Percentiles rank a stretch among this genome's conserved stretches.
Evolutionary conservation across 345 rosid species (phyloP).

Genomic region (Geranium brycei): DNA sequence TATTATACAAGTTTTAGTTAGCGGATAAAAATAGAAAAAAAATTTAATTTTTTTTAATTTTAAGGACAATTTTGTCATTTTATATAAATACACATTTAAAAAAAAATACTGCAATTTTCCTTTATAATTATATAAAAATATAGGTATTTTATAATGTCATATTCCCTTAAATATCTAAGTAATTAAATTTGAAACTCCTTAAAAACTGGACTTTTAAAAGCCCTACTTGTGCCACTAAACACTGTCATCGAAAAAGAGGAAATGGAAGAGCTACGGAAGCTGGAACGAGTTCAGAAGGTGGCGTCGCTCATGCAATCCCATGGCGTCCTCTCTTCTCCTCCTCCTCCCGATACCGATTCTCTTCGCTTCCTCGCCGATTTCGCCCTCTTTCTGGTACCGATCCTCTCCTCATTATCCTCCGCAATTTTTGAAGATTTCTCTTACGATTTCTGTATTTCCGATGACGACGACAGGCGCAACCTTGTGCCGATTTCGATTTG

Average conservation of each 20-base stretch:
- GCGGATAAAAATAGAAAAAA: too few species aligned
- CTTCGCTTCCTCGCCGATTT: conserved; percentile 56
- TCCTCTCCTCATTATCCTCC: neutral
- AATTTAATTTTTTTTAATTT: too few species aligned
- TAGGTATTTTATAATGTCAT: too few species aligned
- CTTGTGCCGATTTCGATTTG: conserved; percentile 48
- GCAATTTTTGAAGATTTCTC: neutral
- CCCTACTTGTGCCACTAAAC: too few species aligned
- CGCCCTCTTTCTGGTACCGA: conserved; percentile 46
- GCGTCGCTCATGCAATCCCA: conserved; percentile 30
- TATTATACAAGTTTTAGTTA: too few species aligned
- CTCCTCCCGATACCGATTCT: conserved; percentile 25
- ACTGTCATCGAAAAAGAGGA: neutral
- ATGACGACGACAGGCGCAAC: conserved; percentile 41
- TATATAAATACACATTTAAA: too few species aligned
- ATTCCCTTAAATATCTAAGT: too few species aligned
- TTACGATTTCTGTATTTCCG: neutral
- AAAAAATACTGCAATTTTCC: too few species aligned
- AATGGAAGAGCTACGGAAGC: conserved; percentile 67
- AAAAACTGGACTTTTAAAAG: too few species aligned
- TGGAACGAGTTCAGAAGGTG: conserved; percentile 53
- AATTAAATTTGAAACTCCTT: too few species aligned
- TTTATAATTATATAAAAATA: too few species aligned
- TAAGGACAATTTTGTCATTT: too few species aligned
- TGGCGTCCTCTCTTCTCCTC: conserved; percentile 22